Evolutionary conservation across 495 filamentous ascomycete species (phyloP).

Genomic region (Aspergillus cavernicola): DNA sequence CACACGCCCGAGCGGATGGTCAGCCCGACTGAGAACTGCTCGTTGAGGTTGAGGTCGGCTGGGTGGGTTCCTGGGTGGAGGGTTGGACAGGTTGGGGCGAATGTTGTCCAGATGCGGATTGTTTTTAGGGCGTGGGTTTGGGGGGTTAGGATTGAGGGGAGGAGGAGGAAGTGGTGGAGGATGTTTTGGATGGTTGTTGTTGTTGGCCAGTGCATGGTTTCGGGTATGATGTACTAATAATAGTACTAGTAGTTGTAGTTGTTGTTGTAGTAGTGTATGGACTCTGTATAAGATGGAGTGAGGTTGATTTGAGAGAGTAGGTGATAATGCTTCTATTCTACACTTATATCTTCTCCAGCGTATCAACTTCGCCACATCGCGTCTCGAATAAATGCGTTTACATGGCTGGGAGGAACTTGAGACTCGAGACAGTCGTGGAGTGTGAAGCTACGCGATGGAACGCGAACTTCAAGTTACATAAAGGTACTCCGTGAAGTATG

Average conservation of each 20-base stretch:
- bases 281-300: not conserved
- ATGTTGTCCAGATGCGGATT: constrained; percentile 34
- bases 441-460: not conserved
- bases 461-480: no score
- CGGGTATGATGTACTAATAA: no score
- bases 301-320: not conserved
- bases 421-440: not conserved
- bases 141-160: constrained; percentile 23
- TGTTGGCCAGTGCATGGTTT: constrained; percentile 15
- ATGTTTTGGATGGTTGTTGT: not conserved
- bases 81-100: constrained; percentile 34
- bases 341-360: not conserved
- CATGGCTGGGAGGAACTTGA: constrained; percentile 4
- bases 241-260: no score
- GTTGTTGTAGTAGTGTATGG: no score
- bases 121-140: constrained; percentile 19
- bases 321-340: not conserved
- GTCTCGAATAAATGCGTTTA: not conserved
- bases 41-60: constrained; percentile 27
- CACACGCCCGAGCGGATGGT: constrained; percentile 28
- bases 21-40: constrained; percentile 23
- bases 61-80: constrained; percentile 3
- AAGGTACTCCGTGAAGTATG: no score
- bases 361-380: not conserved
- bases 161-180: constrained; percentile 10